These are phyloP conservation scores for Suillus placidus DNA, from an alignment of 768 basidiomycete genomes.

Conservation along the genomic window DNA sequence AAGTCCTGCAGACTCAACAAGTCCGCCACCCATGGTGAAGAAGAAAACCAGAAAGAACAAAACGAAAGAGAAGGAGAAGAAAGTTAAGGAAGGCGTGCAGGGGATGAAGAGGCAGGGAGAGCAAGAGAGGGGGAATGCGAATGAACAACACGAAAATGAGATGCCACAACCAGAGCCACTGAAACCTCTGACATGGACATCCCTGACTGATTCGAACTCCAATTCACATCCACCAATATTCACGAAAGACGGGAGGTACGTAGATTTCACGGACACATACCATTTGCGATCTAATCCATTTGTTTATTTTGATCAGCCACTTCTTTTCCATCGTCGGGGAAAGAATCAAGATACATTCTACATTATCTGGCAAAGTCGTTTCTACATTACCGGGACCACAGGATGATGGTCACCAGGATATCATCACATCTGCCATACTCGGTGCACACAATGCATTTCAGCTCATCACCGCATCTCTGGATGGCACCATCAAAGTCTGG, in stretches of 20 bases:
- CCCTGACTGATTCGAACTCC: constrained; percentile 67
- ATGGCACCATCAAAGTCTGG: constrained; percentile 90
- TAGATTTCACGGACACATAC: constrained; percentile 14
- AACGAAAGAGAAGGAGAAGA: constrained; percentile 49
- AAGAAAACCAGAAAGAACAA: constrained; percentile 42
- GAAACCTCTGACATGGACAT: constrained; percentile 63
- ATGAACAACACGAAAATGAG: constrained; percentile 21
- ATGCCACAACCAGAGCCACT: constrained; percentile 19
- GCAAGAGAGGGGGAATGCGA: constrained; percentile 6
- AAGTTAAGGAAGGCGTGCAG: constrained; percentile 21
- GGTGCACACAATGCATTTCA: constrained; percentile 90
- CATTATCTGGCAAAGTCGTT: constrained; percentile 73
- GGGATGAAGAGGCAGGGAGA: constrained; percentile 20
- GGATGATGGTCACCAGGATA: constrained; percentile 43
- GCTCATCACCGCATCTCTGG: constrained; percentile 80
- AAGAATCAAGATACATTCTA: constrained; percentile 85
- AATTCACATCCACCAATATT: constrained; percentile 75
- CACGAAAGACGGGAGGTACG: constrained; percentile 86
- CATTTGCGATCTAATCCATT: constrained; percentile 13
- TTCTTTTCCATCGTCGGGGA: constrained; percentile 87
- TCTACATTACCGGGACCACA: constrained; percentile 73
- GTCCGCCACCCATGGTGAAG: constrained; percentile 25
- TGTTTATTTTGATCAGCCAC: constrained; percentile 53
- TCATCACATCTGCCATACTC: constrained; percentile 74
- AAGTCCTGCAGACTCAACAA: constrained; percentile 25